Evolutionary conservation across 176 grass and related monocot species (phyloP), one percentile per base, ranked within the genome.

Genomic region (Musa acuminata): DNA sequence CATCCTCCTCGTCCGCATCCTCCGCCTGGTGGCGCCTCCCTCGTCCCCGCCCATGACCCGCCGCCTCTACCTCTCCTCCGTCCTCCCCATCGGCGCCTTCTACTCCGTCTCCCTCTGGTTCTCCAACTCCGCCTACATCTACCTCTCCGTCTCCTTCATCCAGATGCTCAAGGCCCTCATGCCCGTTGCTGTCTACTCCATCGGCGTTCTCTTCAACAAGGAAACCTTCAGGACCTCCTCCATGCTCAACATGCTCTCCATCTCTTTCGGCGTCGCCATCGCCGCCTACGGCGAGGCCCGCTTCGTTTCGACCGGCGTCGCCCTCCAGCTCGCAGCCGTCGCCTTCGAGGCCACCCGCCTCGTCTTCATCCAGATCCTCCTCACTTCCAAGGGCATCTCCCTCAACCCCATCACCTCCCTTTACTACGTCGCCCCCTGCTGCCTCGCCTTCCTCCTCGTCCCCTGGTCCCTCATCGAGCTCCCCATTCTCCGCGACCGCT

Each of bases 111-210:
- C 94, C 26, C 94, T 97, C 74, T 98, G 94, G 94, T 98, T 98
- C 87, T 93, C 94, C 69, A 98, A 98, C 80, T 98, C 94, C 1
- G 90, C 94, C 0, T 98, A 98, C 87, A 98, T 98, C 87, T 98
- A 98, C 86, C 94, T 98, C 72, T 98, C 94, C 22, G 90, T 98
- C 67, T 93, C 90, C 72, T 98, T 98, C 84, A 98, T 98, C 84
- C 94, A 98, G 83, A 98, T 98, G 94, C 90, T 98, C 82, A 98
- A 98, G 87, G 94, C 94, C 24, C 90, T 98, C 75, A 98, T 98
- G 94, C 94, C 94, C 3, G 90, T 98, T 22, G 94, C 90, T 52
- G 90, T 98, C 6, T 97, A 97, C 85, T 97, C 94, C 51, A 91
- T 97, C 72, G 94, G 94, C 0, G 74, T 97, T 1, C 72, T 91